A percentile compares a stretch with the other conserved stretches of the same genome.
These are phyloP conservation scores for Plantago coronopus DNA, from an alignment of 305 asterid species.

Conservation along the genomic window DNA sequence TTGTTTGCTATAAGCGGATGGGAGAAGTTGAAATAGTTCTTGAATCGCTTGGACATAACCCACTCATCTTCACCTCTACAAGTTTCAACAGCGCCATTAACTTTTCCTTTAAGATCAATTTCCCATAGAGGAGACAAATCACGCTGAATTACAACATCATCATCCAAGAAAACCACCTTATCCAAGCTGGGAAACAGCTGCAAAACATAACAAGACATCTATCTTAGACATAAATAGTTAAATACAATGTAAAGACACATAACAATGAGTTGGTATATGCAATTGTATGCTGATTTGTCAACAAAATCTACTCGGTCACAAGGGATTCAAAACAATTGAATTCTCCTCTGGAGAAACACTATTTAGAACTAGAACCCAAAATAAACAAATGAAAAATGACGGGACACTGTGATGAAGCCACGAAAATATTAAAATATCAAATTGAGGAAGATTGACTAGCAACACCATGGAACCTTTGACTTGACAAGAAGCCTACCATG, in stretches of 20 bases:
- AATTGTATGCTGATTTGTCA: conserved; percentile 12
- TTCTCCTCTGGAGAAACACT: too few species aligned
- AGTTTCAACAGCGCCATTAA: conserved; percentile 98
- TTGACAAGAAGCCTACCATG: background rate
- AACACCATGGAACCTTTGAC: too few species aligned
- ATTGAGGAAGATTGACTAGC: too few species aligned
- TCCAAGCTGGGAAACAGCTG: conserved; percentile 95
- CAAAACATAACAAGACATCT: conserved; percentile 28
- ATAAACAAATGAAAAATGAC: background rate
- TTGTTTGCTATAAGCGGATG: conserved; percentile 74
- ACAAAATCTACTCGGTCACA: conserved; percentile 14
- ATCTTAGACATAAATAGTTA: conserved; percentile 15
- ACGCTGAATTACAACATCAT: conserved; percentile 87
- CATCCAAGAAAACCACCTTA: conserved; percentile 97
- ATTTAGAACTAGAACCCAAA: background rate
- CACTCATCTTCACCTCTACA: conserved; percentile 96
- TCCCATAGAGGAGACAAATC: conserved; percentile 95
- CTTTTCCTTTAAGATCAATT: conserved; percentile 76
- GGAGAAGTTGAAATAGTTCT: conserved; percentile 96
- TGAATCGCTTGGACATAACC: conserved; percentile 96
- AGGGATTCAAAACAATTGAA: background rate
- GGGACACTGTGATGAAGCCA: background rate
- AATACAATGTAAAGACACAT: conserved; percentile 10
- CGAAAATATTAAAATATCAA: too few species aligned
- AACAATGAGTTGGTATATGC: conserved; percentile 2